Evolutionary conservation across 129 eudicot species (phyloP).

Genomic region (Lactuca sativa): DNA sequence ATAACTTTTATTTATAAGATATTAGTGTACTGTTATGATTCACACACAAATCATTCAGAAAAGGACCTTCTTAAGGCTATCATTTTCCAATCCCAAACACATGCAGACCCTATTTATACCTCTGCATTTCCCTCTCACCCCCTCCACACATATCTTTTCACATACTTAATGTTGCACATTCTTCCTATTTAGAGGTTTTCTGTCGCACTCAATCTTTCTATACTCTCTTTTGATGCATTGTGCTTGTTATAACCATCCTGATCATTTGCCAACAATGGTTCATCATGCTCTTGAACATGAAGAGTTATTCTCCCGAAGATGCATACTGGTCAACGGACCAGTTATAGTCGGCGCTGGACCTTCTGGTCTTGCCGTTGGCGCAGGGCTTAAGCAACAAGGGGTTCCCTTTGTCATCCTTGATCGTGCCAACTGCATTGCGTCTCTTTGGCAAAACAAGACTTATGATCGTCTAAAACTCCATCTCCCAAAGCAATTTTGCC

Average conservation of each 20-base stretch:
- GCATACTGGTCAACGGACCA: slow-evolving; percentile 82
- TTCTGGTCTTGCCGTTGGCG: slow-evolving; percentile 88
- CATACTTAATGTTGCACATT: slow-evolving; percentile 25
- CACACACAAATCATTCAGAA: slow-evolving; percentile 27
- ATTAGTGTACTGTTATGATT: slow-evolving; percentile 15
- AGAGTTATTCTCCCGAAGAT: slow-evolving; percentile 58
- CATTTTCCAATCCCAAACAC: slow-evolving; percentile 66
- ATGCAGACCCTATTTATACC: slow-evolving; percentile 73
- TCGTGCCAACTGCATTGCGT: slow-evolving; percentile 87
- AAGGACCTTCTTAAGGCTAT: slow-evolving; percentile 39
- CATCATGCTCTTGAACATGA: slow-evolving; percentile 31
- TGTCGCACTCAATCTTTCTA: slow-evolving; percentile 15
- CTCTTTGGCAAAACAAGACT: slow-evolving; percentile 88
- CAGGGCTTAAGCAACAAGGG: slow-evolving; percentile 74
- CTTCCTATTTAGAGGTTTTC: slow-evolving; percentile 10
- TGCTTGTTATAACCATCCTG: slow-evolving; percentile 27
- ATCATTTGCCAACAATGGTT: slow-evolving; percentile 41
- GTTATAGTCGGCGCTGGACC: slow-evolving; percentile 98
- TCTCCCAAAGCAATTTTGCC: slow-evolving; percentile 83
- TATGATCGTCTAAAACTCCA: slow-evolving; percentile 93
- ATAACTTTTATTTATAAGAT: slow-evolving; percentile 2
- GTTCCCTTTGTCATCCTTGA: slow-evolving; percentile 84
- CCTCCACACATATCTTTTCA: slow-evolving; percentile 57
- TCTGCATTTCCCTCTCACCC: slow-evolving; percentile 53
- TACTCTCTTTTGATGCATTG: slow-evolving; percentile 42